These are phyloP conservation scores for Suhomyces prunicola DNA, from an alignment of 805 yeast genomes.

Conservation along the genomic window DNA sequence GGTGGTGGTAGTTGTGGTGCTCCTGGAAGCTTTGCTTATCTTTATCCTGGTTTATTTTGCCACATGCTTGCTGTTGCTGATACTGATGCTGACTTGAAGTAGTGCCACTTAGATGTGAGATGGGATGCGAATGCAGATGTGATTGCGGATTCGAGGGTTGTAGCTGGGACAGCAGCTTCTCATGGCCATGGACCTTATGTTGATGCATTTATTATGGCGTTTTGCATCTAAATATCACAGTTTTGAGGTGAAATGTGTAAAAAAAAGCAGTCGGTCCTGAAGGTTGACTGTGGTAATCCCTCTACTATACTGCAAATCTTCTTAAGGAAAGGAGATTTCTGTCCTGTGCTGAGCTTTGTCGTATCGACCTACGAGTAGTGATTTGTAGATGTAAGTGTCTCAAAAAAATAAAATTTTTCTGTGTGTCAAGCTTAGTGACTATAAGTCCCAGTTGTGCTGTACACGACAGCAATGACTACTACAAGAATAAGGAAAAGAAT, in stretches of 20 bases:
- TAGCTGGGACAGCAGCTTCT: conserved; percentile 1
- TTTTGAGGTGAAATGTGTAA: neutral
- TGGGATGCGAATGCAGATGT: neutral
- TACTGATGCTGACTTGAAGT: neutral
- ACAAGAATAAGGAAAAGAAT: neutral
- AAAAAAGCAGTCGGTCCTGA: neutral
- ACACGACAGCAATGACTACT: neutral
- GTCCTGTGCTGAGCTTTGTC: neutral
- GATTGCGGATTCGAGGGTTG: neutral
- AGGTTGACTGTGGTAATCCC: neutral
- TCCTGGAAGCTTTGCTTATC: neutral
- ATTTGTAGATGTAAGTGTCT: neutral
- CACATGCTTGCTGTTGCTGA: neutral
- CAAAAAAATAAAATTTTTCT: neutral
- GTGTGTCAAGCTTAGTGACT: neutral
- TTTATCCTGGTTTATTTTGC: neutral
- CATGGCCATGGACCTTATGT: neutral
- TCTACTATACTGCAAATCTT: neutral
- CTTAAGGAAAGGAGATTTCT: neutral
- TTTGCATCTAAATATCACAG: neutral
- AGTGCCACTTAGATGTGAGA: neutral
- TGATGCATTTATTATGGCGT: conserved; percentile 3
- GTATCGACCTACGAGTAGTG: neutral
- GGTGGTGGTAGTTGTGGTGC: conserved; percentile 7
- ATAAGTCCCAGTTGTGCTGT: neutral